Conservation (phyloP, 768 basidiomycete genomes). For the Tricholoma hemisulphureum region DNA sequence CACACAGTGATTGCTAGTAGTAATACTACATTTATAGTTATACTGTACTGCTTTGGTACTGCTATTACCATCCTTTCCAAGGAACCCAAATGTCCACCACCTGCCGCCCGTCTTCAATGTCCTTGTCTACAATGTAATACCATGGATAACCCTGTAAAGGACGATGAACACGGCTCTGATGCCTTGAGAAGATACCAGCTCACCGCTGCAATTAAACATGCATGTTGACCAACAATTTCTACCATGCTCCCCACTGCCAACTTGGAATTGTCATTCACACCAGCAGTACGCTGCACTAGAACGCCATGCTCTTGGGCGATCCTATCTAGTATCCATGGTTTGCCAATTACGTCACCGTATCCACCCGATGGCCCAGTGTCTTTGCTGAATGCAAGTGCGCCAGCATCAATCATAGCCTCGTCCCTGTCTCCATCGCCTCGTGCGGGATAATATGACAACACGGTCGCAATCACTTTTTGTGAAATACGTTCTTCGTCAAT, state of each 20-base stretch:
- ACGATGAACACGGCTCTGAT: background rate
- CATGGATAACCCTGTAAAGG: constrained; percentile 59
- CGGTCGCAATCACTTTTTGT: constrained; percentile 66
- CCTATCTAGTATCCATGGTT: constrained; percentile 60
- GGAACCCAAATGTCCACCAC: constrained; percentile 85
- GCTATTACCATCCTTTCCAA: constrained; percentile 87
- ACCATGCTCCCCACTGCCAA: constrained; percentile 61
- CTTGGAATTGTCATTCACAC: constrained; percentile 19
- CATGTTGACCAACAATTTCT: constrained; percentile 81
- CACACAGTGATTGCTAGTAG: too few species aligned
- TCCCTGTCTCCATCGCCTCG: constrained; percentile 59
- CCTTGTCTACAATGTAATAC: constrained; percentile 80
- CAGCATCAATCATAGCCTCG: constrained; percentile 80
- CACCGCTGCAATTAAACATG: constrained; percentile 75
- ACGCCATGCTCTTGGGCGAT: constrained; percentile 82
- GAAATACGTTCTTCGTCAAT: constrained; percentile 57
- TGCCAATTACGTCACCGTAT: constrained; percentile 70
- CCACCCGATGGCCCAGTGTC: constrained; percentile 73
- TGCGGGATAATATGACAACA: constrained; percentile 78
- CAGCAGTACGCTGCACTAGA: constrained; percentile 41
- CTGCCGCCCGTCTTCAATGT: constrained; percentile 43
- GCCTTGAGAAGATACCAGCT: constrained; percentile 10
- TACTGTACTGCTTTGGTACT: too few species aligned
- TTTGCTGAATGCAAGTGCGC: constrained; percentile 84
- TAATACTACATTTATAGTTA: too few species aligned